These are phyloP conservation scores for Hypomontagnella monticulosa DNA, from an alignment of 495 filamentous ascomycete species.

Conservation along the genomic window DNA sequence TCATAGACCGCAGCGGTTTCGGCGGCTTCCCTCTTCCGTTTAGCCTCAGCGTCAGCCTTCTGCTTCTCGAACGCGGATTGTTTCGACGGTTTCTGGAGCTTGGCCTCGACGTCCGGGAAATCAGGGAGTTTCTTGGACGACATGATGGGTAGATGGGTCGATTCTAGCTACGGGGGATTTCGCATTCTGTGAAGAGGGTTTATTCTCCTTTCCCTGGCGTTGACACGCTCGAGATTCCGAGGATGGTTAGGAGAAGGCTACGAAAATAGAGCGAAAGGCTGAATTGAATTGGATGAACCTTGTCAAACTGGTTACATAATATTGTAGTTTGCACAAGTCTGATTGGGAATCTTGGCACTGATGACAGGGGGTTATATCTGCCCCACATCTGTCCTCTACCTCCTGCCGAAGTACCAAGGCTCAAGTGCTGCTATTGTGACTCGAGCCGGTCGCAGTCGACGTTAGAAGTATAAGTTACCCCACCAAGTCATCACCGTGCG, in stretches of 20 bases:
- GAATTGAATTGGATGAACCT: too few relatives aligned
- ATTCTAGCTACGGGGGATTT: conserved; percentile 7
- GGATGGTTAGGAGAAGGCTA: neutral
- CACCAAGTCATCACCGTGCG: neutral
- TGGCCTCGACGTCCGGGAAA: conserved; percentile 87
- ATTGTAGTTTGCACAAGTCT: too few relatives aligned
- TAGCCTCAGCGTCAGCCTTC: conserved; percentile 92
- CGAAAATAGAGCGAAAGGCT: too few relatives aligned
- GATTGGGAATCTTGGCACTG: too few relatives aligned
- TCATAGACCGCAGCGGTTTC: conserved; percentile 92
- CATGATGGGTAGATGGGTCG: conserved; percentile 43
- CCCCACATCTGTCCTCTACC: too few relatives aligned
- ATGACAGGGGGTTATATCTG: too few relatives aligned
- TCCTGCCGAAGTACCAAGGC: too few relatives aligned
- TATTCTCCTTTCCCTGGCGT: neutral
- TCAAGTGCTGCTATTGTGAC: too few relatives aligned
- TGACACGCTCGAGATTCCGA: neutral
- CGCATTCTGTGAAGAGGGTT: conserved; percentile 24
- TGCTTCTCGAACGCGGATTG: conserved; percentile 93
- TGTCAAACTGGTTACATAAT: too few relatives aligned
- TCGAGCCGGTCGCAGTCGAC: too few relatives aligned
- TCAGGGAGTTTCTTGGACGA: conserved; percentile 57
- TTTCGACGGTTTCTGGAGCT: conserved; percentile 83
- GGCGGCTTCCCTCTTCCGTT: conserved; percentile 83
- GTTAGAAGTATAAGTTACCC: neutral